Percentiles rank a stretch among this genome's conserved stretches.
phyloP scores from a whole-genome alignment of 345 rosid genomes.

The Noccaea caerulescens region DNA sequence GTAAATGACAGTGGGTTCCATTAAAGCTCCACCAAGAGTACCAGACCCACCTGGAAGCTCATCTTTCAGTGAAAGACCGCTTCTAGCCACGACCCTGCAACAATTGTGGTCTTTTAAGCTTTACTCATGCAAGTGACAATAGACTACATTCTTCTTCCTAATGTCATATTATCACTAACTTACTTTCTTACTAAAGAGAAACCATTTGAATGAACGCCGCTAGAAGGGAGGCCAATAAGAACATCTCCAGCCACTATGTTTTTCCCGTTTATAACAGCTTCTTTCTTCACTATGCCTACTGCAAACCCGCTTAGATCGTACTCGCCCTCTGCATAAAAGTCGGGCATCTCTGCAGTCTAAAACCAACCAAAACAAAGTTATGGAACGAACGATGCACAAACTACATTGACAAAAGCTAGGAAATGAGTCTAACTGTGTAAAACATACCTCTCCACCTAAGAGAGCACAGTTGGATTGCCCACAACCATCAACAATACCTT shows the following conservation, averaged over 20 bases:
- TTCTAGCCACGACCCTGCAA: slow-evolving; percentile 68
- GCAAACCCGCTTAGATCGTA: slow-evolving; percentile 96
- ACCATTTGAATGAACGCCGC: slow-evolving; percentile 96
- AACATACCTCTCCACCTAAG: slow-evolving; percentile 90
- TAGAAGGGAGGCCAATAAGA: slow-evolving; percentile 86
- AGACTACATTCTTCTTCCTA: slow-evolving; percentile 6
- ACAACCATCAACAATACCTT: slow-evolving; percentile 95
- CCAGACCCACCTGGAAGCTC: slow-evolving; percentile 68
- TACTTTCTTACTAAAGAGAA: slow-evolving; percentile 91
- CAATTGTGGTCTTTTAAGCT: background rate
- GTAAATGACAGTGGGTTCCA: slow-evolving; percentile 92
- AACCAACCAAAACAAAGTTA: slow-evolving; percentile 17
- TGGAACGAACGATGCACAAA: background rate
- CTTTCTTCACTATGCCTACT: slow-evolving; percentile 83
- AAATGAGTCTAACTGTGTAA: background rate
- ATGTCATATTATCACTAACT: background rate
- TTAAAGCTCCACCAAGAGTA: slow-evolving; percentile 79
- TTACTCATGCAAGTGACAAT: background rate
- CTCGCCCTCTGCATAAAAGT: slow-evolving; percentile 80
- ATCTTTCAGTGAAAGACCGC: slow-evolving; percentile 67
- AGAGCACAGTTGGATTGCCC: slow-evolving; percentile 77
- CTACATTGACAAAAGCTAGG: slow-evolving; percentile 11
- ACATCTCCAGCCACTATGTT: slow-evolving; percentile 77
- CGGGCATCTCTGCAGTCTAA: slow-evolving; percentile 98
- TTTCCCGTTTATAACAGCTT: slow-evolving; percentile 80